These are phyloP conservation scores for Debaryomyces prosopidis DNA, from an alignment of 805 yeast species.

Conservation along the genomic window DNA sequence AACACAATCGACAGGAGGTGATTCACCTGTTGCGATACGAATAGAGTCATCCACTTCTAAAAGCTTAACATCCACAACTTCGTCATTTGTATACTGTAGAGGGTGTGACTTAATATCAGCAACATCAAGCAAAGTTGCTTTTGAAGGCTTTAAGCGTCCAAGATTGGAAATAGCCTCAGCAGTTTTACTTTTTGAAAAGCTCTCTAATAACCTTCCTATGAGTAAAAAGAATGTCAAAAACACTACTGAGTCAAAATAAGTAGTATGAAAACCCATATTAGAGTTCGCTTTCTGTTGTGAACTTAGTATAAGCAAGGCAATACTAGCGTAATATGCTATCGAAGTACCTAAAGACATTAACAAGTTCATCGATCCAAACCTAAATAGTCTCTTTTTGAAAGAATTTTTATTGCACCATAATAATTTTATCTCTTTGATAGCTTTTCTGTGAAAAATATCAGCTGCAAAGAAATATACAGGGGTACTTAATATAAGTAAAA, in stretches of 20 bases:
- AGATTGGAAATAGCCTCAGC: conserved; percentile 62
- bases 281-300: conserved; percentile 29
- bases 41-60: conserved; percentile 56
- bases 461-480: conserved; percentile 77
- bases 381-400: conserved; percentile 56
- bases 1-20: conserved; percentile 61
- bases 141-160: conserved; percentile 49
- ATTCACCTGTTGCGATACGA: conserved; percentile 52
- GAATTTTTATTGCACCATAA: conserved; percentile 59
- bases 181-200: conserved; percentile 65
- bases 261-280: conserved; percentile 52
- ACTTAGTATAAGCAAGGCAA: conserved; percentile 52
- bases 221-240: conserved; percentile 70
- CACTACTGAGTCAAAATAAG: conserved; percentile 79
- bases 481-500: conserved; percentile 61
- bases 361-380: conserved; percentile 78
- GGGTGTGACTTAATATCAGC: conserved; percentile 6
- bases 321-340: conserved; percentile 68
- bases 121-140: conserved; percentile 44
- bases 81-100: conserved; percentile 23
- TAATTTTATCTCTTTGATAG: conserved; percentile 56
- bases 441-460: conserved; percentile 68
- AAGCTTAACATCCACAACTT: conserved; percentile 38
- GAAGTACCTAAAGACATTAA: conserved; percentile 73
- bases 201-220: conserved; percentile 69